Conservation (phyloP, 768 basidiomycete genomes). For the Mycena pura region DNA sequence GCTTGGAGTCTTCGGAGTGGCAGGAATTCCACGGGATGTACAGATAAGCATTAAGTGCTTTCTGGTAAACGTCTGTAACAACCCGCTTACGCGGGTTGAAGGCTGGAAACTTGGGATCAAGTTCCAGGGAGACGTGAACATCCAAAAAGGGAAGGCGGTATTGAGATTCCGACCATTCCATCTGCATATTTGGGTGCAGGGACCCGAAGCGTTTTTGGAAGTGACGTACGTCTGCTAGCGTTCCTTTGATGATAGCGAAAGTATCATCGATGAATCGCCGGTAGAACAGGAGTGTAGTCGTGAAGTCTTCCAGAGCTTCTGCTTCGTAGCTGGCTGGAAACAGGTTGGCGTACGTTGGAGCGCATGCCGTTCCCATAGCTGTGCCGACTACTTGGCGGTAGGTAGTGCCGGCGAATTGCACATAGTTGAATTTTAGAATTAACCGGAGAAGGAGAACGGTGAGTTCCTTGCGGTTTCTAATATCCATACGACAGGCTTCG, state of each 20-base stretch:
- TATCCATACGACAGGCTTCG: not conserved
- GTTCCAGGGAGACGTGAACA: too few species aligned
- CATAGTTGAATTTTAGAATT: conserved; percentile 19
- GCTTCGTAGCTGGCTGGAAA: conserved; percentile 19
- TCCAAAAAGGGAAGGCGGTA: not conserved
- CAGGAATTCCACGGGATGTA: too few species aligned
- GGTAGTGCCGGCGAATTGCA: conserved; percentile 4
- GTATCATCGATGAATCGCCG: conserved; percentile 23
- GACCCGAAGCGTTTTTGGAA: not conserved
- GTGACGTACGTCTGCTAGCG: not conserved
- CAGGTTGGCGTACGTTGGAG: conserved; percentile 23
- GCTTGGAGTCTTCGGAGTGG: too few species aligned
- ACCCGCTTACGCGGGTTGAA: too few species aligned
- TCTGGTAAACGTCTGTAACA: too few species aligned
- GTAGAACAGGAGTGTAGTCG: conserved; percentile 7
- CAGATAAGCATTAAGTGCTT: too few species aligned
- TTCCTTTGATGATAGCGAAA: not conserved
- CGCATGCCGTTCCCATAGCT: conserved; percentile 21
- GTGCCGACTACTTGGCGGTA: conserved; percentile 19
- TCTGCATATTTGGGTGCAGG: not conserved
- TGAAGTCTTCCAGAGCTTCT: conserved; percentile 3
- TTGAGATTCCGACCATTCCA: not conserved
- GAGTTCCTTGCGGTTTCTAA: conserved; percentile 12
- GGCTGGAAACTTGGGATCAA: too few species aligned
- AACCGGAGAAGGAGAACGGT: conserved; percentile 17